A percentile compares a stretch with the other conserved stretches of the same genome.
These are phyloP conservation scores for Nicotiana sylvestris DNA, from an alignment of 257 asterid genomes.

Conservation along the genomic window DNA sequence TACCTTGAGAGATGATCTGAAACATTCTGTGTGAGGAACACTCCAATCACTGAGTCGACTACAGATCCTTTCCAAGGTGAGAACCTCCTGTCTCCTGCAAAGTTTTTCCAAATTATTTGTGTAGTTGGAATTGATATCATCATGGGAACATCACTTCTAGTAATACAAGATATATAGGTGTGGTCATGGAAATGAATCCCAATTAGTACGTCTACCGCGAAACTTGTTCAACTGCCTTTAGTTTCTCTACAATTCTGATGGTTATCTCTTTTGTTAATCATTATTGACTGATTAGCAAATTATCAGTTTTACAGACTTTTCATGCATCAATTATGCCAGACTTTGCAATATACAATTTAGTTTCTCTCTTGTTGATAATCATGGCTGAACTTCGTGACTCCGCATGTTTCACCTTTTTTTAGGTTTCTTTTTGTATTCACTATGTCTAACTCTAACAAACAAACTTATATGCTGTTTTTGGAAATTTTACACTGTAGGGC, in stretches of 20 bases:
- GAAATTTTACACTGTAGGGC: background rate
- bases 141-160: background rate
- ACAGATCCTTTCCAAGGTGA: constrained; percentile 96
- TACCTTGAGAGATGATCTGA: constrained; percentile 98
- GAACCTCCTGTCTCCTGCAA: constrained; percentile 89
- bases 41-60: constrained; percentile 97
- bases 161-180: background rate
- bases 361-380: background rate
- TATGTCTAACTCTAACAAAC: background rate
- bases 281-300: background rate
- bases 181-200: constrained; percentile 6
- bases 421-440: background rate
- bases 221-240: background rate
- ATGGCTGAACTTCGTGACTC: background rate
- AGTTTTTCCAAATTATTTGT: constrained; percentile 12
- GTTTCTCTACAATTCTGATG: background rate
- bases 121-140: background rate
- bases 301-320: background rate
- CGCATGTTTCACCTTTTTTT: background rate
- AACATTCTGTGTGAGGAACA: constrained; percentile 93
- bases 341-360: background rate
- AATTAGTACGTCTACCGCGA: background rate
- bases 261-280: background rate
- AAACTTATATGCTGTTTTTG: background rate
- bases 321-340: background rate